These are phyloP conservation scores for Solanum commersonii DNA, from an alignment of 257 asterid species.

Conservation along the genomic window DNA sequence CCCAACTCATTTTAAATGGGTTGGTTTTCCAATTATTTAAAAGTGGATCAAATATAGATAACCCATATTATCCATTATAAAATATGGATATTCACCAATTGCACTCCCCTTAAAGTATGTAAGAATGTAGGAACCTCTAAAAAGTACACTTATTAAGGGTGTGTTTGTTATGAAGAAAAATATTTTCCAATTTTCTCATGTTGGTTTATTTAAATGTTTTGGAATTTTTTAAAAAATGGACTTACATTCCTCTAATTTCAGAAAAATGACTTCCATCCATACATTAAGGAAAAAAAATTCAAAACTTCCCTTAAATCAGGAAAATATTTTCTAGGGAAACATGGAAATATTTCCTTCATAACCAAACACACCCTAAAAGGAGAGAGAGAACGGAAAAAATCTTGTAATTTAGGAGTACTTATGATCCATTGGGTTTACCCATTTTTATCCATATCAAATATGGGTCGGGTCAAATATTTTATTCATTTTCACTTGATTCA, in stretches of 20 bases:
- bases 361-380: not conserved
- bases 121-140: not conserved
- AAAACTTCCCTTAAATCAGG: not conserved
- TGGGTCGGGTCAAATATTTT: not conserved
- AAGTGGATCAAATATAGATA: not conserved
- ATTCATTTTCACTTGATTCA: not conserved
- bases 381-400: not conserved
- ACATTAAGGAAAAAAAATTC: not conserved
- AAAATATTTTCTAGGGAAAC: not conserved
- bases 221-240: not conserved
- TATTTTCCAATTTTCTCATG: not conserved
- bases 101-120: not conserved
- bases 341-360: not conserved
- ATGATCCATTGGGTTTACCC: not conserved
- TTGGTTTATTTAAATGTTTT: not conserved
- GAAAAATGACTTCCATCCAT: not conserved
- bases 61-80: not conserved
- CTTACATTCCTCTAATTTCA: not conserved
- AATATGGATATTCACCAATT: not conserved
- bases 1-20: not conserved
- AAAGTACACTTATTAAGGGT: not conserved
- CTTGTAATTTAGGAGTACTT: not conserved
- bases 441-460: not conserved
- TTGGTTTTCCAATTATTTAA: not conserved
- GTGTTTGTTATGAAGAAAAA: not conserved